Evolutionary conservation across 148 eudicot genomes (phyloP), one percentile per base, ranked within the genome.

Genomic region (Camellia japonica): DNA sequence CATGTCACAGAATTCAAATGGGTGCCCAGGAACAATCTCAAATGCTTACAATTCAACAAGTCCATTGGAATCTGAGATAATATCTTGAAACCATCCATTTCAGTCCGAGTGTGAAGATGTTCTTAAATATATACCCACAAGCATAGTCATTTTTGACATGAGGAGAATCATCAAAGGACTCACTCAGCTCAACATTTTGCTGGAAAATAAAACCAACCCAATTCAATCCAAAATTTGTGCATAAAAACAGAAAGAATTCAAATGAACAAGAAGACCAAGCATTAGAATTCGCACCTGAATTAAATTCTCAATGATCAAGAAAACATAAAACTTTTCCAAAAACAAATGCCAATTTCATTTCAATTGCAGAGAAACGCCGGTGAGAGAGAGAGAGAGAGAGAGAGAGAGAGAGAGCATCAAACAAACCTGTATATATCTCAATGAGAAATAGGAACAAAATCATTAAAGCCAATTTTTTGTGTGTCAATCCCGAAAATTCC

Each of bases 1-100:
- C 85, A 87, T 19, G 83, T 82, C 73, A 88, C 18, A n/a, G 89
- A 86, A 76, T 85, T 93, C 68, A 84, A 83, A 80, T 84, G 84
- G 19, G 75, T 44, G 66, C 84, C 77, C 5, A 79, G 83, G 55
- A 84, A 30, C 38, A 23, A 83, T 82, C 87, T 90, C 85, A 83
- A 80, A 79, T 78, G 66, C 80, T 86, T 88, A 72, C 52, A 85
- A 75, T 68, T 65, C 80, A 74, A 83, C 58, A 82, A 79, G 69
- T 83, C 90, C 95, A 91, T 93, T 43, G 13, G 38, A 30, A 30
- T 30, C 38, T 30, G 30, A 75, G 80, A 79, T 74, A 83, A 78
- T 78, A 83, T 73, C 68, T 64, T 80, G 70, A 78, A 43, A 9
- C 59, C 38, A 56, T 55, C 68, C 51, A 61, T 46, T 13, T 15